Percentiles rank a stretch among this genome's conserved stretches.
These are phyloP conservation scores for Geranium brycei DNA, from an alignment of 345 rosid species.

Conservation along the genomic window DNA sequence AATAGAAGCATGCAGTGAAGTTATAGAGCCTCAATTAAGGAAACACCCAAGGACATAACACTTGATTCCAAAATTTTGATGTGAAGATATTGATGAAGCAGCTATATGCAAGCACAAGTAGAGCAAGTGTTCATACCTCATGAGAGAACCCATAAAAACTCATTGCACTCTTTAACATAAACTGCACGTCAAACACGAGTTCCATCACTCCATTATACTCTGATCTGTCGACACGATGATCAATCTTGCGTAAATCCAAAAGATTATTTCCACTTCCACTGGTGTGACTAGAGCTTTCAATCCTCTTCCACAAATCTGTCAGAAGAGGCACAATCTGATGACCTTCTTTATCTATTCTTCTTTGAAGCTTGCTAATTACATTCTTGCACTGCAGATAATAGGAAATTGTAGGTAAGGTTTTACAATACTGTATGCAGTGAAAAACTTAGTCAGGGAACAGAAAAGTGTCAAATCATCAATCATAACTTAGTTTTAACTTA, in stretches of 20 bases:
- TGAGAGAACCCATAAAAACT: constrained; percentile 69
- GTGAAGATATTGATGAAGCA: neutral
- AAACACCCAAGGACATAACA: no score
- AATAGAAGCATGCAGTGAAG: no score
- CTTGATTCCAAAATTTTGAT: neutral
- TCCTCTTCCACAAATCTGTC: constrained; percentile 79
- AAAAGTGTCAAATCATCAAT: neutral
- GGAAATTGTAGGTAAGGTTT: constrained; percentile 11
- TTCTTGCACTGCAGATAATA: constrained; percentile 62
- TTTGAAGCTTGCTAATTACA: constrained; percentile 79
- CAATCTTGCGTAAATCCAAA: constrained; percentile 80
- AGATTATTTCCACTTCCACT: constrained; percentile 57
- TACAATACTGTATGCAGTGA: neutral
- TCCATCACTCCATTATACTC: constrained; percentile 77
- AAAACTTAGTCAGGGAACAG: neutral
- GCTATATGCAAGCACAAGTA: neutral
- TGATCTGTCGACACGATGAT: constrained; percentile 64
- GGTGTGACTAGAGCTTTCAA: constrained; percentile 45
- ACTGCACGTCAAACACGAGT: constrained; percentile 81
- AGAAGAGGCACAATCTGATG: constrained; percentile 86
- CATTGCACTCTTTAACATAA: constrained; percentile 82
- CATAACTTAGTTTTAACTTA: neutral
- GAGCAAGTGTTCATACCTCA: constrained; percentile 48
- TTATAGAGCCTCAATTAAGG: no score
- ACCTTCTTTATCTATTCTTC: constrained; percentile 88